Evolutionary conservation across 306 rosid genomes (phyloP), one percentile per base, ranked within the genome.

Genomic region (Citrullus amarus): DNA sequence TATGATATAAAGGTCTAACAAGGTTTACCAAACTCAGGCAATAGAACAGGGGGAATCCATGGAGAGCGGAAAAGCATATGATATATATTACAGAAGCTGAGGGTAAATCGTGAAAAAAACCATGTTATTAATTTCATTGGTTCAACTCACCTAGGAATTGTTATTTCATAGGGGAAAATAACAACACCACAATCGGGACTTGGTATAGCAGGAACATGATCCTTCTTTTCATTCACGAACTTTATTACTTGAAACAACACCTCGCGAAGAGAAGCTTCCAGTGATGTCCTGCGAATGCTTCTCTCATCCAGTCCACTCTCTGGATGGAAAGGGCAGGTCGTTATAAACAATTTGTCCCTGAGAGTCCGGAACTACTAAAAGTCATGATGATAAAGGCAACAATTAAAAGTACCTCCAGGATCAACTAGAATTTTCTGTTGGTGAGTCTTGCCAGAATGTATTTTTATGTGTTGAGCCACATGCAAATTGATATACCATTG

Each of bases 221-320:
- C 99, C 89, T 90, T 96, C 84, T 96, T 96, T 89, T 96, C 99
- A 48, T 96, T 91, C 85, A 96, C 97, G 61, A 96, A 96, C 79
- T 92, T 96, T 81, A 96, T 90, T 71, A 96, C 88, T 79, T 96
- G 99, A 85, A 92, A 91, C 78, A 96, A 84, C 84, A 90, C 96
- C 73, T 92, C 98, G 44, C 91, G 91, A 66, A 96, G 98, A 11
- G 93, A 88, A 81, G 89, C 88, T 84, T 96, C 99, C 70, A 96
- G 93, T 50, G 91, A 88, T 10, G 90, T 90, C 80, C 92, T 92
- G 61, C 98, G 90, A 63, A 87, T 87, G 79, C 76, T 85, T 87
- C 97, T 90, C 73, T 91, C 96, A 67, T 91, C 98, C 84, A 85
- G 71, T 14, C 79, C 82, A 54, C 87, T 89, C 85, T 95, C 97